Evolutionary conservation across 2,329 filamentous ascomycete genomes (phyloP), one percentile per base, ranked within the genome.

Genomic region (Colletotrichum horii): DNA sequence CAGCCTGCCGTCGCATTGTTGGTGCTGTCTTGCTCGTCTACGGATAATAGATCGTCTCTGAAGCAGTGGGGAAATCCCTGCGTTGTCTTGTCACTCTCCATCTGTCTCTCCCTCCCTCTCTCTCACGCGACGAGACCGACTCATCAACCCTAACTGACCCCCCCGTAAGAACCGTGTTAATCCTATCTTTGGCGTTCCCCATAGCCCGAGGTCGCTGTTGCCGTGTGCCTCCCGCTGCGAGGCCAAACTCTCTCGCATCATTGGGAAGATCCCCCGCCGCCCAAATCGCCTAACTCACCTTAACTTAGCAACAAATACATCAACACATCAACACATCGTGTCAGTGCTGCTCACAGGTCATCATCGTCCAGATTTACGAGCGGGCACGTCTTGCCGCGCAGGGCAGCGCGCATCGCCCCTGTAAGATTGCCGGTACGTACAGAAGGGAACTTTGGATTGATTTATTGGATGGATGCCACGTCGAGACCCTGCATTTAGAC

Each of bases 201-300:
- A 52, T 65, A 48, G 34, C 66, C 66, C 43, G 66, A 58, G 58
- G 66, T 34, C 38, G 71, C 58, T 56, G 66, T 70, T 32, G 66
- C 71, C 43, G 56, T 56, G 73, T 56, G 55, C 69, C 30, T 73
- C 73, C 64, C 70, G 64, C 70, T 73, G 73, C 64, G 64, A 73
- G 70, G 64, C 56, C 70, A 73, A 73, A 75, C 70, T 68, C 56
- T 75, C 32, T 56, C 19, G 24, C 69, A 22, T 72, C 69, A 56
- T 16, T 62, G 62, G 62, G 72, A 16, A 67, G 69, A 72, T 75
- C 69, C 60, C 72, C 71, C 69, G 28, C 43, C 15, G 43, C 26
- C 58, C 32, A 28, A 28, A 6, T 28, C 28, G 8, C 16, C 16
- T 34, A 68, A 30, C 36, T 26, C 24, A 34, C 38, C 28, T 70